A percentile compares a stretch with the other conserved stretches of the same genome.
These are phyloP conservation scores for Pouteria campechiana DNA, from an alignment of 179 eudicot genomes.

Conservation along the genomic window DNA sequence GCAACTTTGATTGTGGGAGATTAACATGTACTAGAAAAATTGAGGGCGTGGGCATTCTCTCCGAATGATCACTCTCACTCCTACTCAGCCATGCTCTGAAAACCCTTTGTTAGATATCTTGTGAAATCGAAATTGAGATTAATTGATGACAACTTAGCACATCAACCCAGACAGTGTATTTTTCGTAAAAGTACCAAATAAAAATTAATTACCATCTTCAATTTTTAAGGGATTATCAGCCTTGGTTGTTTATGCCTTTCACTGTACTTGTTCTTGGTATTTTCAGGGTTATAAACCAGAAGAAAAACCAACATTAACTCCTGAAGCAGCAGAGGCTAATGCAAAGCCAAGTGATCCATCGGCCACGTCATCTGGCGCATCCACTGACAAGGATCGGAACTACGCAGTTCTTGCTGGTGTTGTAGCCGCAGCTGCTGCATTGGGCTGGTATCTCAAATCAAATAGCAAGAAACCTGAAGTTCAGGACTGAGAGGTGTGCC, in stretches of 20 bases:
- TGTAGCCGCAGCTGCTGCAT: constrained; percentile 39
- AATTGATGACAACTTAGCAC: no score
- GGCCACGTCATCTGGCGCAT: constrained; percentile 43
- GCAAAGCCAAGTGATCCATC: constrained; percentile 33
- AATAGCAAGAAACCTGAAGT: constrained; percentile 52
- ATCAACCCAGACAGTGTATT: no score
- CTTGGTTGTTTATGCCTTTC: not conserved
- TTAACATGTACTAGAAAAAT: no score
- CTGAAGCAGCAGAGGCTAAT: constrained; percentile 33
- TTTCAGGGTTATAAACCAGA: constrained; percentile 53
- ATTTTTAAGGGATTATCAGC: no score
- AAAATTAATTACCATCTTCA: no score
- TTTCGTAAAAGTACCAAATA: no score
- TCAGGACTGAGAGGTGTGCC: constrained; percentile 64
- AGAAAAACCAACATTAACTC: constrained; percentile 24
- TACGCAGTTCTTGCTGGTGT: constrained; percentile 70
- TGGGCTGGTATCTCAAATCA: constrained; percentile 59
- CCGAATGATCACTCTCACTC: no score
- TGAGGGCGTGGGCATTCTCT: no score
- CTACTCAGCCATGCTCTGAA: no score
- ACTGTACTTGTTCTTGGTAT: not conserved
- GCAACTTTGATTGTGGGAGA: no score
- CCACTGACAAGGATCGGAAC: constrained; percentile 69
- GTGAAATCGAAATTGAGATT: no score
- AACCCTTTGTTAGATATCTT: no score